Percentiles rank a stretch among this genome's conserved stretches.
Evolutionary conservation across 768 basidiomycete species (phyloP).

Genomic region (Boletus speciosus): DNA sequence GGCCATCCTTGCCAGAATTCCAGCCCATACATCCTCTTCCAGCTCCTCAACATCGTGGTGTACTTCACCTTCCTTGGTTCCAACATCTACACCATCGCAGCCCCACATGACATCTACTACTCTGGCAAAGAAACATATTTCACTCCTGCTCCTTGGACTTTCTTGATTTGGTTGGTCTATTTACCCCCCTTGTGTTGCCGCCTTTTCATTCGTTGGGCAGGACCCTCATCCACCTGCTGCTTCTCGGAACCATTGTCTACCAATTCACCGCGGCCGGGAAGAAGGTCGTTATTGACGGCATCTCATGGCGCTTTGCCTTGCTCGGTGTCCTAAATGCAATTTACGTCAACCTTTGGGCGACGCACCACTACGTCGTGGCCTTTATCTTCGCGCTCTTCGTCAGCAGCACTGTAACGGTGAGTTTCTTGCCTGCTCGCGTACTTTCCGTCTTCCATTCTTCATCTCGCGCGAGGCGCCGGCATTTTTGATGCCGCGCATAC

Average conservation of each 20-base stretch:
- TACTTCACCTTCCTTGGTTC: slow-evolving; percentile 87
- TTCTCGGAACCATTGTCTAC: slow-evolving; percentile 89
- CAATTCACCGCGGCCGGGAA: slow-evolving; percentile 82
- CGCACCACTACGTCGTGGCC: slow-evolving; percentile 70
- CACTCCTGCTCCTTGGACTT: slow-evolving; percentile 92
- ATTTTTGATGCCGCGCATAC: neutral
- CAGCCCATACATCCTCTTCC: neutral
- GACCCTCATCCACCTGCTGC: slow-evolving; percentile 85
- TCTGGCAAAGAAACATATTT: slow-evolving; percentile 84
- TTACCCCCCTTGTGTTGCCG: neutral
- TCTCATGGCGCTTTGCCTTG: slow-evolving; percentile 90
- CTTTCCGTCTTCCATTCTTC: slow-evolving; percentile 12
- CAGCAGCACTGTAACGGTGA: slow-evolving; percentile 60
- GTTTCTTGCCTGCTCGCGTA: slow-evolving; percentile 7
- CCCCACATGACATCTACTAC: slow-evolving; percentile 68
- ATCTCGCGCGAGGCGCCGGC: slow-evolving; percentile 6
- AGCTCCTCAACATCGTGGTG: slow-evolving; percentile 78
- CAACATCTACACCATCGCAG: slow-evolving; percentile 83
- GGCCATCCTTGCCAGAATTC: neutral
- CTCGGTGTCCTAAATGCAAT: slow-evolving; percentile 83
- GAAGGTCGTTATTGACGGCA: slow-evolving; percentile 74
- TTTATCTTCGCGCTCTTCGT: slow-evolving; percentile 89
- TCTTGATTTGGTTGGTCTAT: slow-evolving; percentile 73
- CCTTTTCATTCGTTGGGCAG: slow-evolving; percentile 35
- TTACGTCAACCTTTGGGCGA: slow-evolving; percentile 86